Evolutionary conservation across 2,329 filamentous ascomycete species (phyloP).

Genomic region (Penicillium sp.): DNA sequence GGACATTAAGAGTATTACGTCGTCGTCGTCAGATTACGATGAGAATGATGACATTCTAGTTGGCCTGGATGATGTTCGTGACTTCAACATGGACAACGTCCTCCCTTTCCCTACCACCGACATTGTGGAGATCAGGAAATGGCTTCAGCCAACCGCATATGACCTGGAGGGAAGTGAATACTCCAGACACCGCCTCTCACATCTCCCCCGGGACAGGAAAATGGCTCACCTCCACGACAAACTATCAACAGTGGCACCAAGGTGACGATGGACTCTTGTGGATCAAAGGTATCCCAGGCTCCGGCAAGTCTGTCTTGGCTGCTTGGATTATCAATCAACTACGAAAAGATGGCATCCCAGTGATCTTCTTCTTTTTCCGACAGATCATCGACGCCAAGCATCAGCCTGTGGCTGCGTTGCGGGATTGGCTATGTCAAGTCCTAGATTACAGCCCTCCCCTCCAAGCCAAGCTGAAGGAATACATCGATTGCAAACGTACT

Average conservation of each 20-base stretch:
- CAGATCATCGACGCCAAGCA: slow-evolving; percentile 25
- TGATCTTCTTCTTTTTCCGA: slow-evolving; percentile 25
- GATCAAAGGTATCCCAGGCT: slow-evolving; percentile 26
- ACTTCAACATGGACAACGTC: not conserved
- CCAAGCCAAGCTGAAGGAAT: slow-evolving; percentile 7
- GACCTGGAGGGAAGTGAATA: not conserved
- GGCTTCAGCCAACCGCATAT: not conserved
- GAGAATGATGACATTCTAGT: not conserved
- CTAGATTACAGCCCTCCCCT: slow-evolving; percentile 9
- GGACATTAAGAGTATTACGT: no score
- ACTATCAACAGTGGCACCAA: slow-evolving; percentile 17
- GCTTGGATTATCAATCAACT: slow-evolving; percentile 17
- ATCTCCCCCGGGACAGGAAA: not conserved
- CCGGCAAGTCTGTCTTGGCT: slow-evolving; percentile 27
- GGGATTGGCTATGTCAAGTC: slow-evolving; percentile 23
- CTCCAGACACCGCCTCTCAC: not conserved
- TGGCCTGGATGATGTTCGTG: not conserved
- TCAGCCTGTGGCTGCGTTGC: slow-evolving; percentile 10
- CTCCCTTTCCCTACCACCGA: not conserved
- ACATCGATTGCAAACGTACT: not conserved
- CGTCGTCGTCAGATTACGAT: not conserved
- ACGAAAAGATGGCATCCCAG: slow-evolving; percentile 2
- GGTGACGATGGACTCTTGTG: slow-evolving; percentile 17
- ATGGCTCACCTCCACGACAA: not conserved
- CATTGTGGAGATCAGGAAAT: not conserved